A percentile compares a stretch with the other conserved stretches of the same genome.
These are phyloP conservation scores for Ilyonectria destructans DNA, from an alignment of 2,329 filamentous ascomycete genomes.

Conservation along the genomic window DNA sequence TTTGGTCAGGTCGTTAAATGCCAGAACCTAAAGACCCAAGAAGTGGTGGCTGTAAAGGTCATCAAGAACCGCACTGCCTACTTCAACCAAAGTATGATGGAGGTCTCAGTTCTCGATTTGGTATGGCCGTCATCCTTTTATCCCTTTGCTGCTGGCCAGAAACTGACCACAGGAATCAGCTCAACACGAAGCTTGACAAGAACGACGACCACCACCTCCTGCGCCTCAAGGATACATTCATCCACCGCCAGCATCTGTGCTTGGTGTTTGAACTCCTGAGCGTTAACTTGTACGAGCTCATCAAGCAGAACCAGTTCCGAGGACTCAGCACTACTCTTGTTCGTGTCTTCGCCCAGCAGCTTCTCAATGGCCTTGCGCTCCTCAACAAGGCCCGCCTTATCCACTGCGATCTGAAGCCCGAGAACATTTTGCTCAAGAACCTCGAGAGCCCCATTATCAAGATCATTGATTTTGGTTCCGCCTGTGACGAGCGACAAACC, in stretches of 20 bases:
- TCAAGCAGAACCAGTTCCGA: conserved; percentile 99
- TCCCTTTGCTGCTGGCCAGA: not conserved
- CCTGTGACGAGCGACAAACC: conserved; percentile 97
- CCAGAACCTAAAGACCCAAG: conserved; percentile 97
- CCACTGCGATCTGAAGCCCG: conserved; percentile 97
- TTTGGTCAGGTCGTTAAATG: conserved; percentile 99
- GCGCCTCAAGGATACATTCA: conserved; percentile 97
- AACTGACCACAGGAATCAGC: conserved; percentile 64
- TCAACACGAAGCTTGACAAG: conserved; percentile 99
- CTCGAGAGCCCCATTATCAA: conserved; percentile 99
- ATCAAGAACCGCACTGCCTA: conserved; percentile 99
- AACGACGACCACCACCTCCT: conserved; percentile 98
- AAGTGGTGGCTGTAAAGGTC: conserved; percentile 98
- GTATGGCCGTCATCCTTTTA: conserved; percentile 65
- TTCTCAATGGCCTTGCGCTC: conserved; percentile 91
- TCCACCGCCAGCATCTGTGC: conserved; percentile 96
- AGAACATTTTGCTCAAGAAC: conserved; percentile 98
- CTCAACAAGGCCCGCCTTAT: conserved; percentile 97
- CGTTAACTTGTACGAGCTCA: conserved; percentile 97
- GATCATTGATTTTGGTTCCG: conserved; percentile 99
- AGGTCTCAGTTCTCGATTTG: conserved; percentile 96
- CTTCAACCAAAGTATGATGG: conserved; percentile 99
- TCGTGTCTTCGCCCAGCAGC: conserved; percentile 96
- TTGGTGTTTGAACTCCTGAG: conserved; percentile 96
- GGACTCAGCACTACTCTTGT: conserved; percentile 97